A percentile compares a stretch with the other conserved stretches of the same genome.
These are phyloP conservation scores for Postia placenta DNA, from an alignment of 768 basidiomycete species.

Conservation along the genomic window DNA sequence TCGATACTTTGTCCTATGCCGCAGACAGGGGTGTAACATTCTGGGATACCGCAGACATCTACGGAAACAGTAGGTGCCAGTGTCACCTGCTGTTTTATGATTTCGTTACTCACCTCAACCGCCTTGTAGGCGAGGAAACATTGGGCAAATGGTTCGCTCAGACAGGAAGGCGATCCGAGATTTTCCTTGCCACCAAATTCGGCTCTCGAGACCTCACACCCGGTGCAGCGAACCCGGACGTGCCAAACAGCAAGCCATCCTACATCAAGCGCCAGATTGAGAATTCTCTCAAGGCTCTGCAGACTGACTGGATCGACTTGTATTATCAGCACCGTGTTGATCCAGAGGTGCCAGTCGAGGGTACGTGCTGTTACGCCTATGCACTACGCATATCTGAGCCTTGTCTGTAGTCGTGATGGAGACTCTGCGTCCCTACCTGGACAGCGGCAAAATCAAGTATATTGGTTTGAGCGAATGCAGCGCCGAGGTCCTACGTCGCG, in stretches of 20 bases:
- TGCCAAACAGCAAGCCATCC: slow-evolving; percentile 30
- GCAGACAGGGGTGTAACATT: slow-evolving; percentile 35
- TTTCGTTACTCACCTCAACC: not conserved
- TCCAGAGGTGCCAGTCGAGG: not conserved
- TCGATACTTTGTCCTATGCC: slow-evolving; percentile 30
- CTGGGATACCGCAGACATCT: slow-evolving; percentile 45
- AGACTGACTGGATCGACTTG: slow-evolving; percentile 31
- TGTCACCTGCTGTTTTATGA: slow-evolving; percentile 33
- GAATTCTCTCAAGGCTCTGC: slow-evolving; percentile 31
- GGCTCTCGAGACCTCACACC: slow-evolving; percentile 22
- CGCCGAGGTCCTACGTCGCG: slow-evolving; percentile 29
- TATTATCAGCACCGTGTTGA: slow-evolving; percentile 33
- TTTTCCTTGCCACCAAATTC: slow-evolving; percentile 64
- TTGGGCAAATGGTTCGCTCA: slow-evolving; percentile 37
- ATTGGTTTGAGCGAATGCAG: slow-evolving; percentile 31
- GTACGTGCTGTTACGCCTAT: not conserved
- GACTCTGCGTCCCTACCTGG: slow-evolving; percentile 3
- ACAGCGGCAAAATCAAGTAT: slow-evolving; percentile 27
- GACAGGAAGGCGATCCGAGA: slow-evolving; percentile 43
- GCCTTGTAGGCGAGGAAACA: not conserved
- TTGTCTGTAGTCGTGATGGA: not conserved
- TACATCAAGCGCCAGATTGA: slow-evolving; percentile 33
- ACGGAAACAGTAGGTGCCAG: slow-evolving; percentile 35
- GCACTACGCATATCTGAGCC: not conserved
- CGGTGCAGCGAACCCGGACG: slow-evolving; percentile 7